Conservation (phyloP, 202 grass and related monocot species). For the Schoenoplectus tabernaemontani region DNA sequence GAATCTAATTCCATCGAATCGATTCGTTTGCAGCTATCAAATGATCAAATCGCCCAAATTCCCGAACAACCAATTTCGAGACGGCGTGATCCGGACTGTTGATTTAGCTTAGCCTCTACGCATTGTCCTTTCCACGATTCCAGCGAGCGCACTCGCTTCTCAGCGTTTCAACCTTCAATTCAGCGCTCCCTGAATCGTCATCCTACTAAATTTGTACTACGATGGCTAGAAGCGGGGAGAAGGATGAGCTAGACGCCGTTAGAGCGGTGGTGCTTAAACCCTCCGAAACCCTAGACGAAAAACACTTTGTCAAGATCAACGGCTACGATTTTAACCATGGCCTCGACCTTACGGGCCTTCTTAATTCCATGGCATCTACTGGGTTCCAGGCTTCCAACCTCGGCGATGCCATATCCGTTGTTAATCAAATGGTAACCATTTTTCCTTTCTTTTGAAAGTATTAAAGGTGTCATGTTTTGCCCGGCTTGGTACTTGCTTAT, state of each 20-base stretch:
- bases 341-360: conserved; percentile 40
- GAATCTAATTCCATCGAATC: too few species aligned
- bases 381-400: conserved; percentile 88
- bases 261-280: conserved; percentile 67
- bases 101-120: background rate
- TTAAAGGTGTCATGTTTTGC: background rate
- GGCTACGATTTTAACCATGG: conserved; percentile 64
- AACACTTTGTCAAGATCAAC: conserved; percentile 39
- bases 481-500: background rate
- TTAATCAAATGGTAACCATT: conserved; percentile 66
- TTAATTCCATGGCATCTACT: conserved; percentile 42
- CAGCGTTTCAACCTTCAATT: background rate
- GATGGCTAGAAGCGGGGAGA: background rate
- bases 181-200: background rate
- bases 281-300: conserved; percentile 49
- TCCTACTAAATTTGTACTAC: background rate
- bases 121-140: background rate
- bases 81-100: too few species aligned
- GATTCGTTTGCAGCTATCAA: too few species aligned
- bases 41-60: too few species aligned
- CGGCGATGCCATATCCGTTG: conserved; percentile 51
- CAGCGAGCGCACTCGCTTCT: background rate
- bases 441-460: background rate
- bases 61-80: too few species aligned
- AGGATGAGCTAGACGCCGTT: conserved; percentile 40